Evolutionary conservation across 139 green algal genomes (phyloP), one percentile per base, ranked within the genome.

Genomic region (Chlorella ohadii): DNA sequence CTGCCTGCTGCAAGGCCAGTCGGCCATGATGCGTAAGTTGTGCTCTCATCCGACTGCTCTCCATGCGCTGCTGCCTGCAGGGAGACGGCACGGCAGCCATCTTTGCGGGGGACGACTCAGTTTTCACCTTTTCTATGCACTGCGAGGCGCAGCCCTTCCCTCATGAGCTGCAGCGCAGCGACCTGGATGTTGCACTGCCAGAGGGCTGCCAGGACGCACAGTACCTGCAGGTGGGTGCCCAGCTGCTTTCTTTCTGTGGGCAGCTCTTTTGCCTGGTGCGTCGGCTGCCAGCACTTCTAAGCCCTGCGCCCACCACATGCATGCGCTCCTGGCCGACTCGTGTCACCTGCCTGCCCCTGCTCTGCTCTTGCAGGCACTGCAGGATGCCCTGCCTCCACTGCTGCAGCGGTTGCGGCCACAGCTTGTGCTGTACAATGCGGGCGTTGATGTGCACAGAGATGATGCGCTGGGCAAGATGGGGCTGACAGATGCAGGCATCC

Each of bases 51-150:
- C 7, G 23, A 38, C 38, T 34, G 22, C 22, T 22, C 67, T 19
- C 22, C 67, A 36, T 33, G 9, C 38, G 25, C 31, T 31, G 4
- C 16, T 79, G 73, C 19, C n/a, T n/a, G 76, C 76, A 82, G 71
- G 87, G 87, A 23, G 87, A 91, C 31, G 87, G 87, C 57, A 91
- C 87, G 15, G 87, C 85, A 0, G 82, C 72, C 25, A 91, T 91
- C 31, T 90, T 89, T 39, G 15, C 20, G 17, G 81, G 63, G 31
- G 89, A 92, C 72, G 67, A 56, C n/a, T 85, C 78, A 7, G 88
- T 92, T 15, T 94, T 89, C 82, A 94, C 91, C 4, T 86, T 92
- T 19, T 91, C 85, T 27, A 86, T 94, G 59, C 91, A 94, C 84
- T 94, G 91, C 86, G 64, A 25, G 0, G 77, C 83, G 1, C 89